Evolutionary conservation across 768 basidiomycete genomes (phyloP).

Genomic region (Xerocomellus chrysenteron): DNA sequence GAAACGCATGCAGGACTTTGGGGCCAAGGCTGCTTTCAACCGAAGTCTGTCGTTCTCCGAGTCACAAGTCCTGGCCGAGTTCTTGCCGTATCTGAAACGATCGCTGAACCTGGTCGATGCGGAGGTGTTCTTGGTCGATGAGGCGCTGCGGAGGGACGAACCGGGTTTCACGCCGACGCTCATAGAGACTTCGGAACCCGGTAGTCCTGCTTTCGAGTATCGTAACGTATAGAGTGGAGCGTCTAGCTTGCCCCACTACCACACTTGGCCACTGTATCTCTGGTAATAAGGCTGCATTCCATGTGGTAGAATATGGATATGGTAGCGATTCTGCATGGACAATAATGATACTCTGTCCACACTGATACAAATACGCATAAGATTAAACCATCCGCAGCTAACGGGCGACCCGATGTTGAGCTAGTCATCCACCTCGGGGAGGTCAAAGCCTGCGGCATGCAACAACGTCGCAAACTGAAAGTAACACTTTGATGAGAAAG

Average conservation of each 20-base stretch:
- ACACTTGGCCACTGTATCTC: not conserved
- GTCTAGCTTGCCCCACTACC: no score
- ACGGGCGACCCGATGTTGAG: not conserved
- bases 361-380: slow-evolving; percentile 8
- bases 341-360: not conserved
- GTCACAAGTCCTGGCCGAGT: slow-evolving; percentile 61
- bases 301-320: not conserved
- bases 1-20: slow-evolving; percentile 82
- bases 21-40: slow-evolving; percentile 75
- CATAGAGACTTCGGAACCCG: slow-evolving; percentile 87
- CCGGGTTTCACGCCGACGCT: slow-evolving; percentile 64
- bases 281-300: not conserved
- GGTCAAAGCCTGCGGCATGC: slow-evolving; percentile 64
- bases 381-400: not conserved
- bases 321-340: not conserved
- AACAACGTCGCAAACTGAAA: slow-evolving; percentile 65
- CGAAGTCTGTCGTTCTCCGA: slow-evolving; percentile 85
- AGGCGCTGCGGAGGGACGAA: slow-evolving; percentile 54
- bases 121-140: slow-evolving; percentile 67
- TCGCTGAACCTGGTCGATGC: slow-evolving; percentile 69
- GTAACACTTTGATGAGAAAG: not conserved
- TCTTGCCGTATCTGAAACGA: slow-evolving; percentile 80
- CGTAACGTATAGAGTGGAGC: slow-evolving; percentile 56
- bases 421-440: slow-evolving; percentile 14
- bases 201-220: slow-evolving; percentile 83